phyloP scores from a whole-genome alignment of 129 eudicot species.

The Dittrichia graveolens region DNA sequence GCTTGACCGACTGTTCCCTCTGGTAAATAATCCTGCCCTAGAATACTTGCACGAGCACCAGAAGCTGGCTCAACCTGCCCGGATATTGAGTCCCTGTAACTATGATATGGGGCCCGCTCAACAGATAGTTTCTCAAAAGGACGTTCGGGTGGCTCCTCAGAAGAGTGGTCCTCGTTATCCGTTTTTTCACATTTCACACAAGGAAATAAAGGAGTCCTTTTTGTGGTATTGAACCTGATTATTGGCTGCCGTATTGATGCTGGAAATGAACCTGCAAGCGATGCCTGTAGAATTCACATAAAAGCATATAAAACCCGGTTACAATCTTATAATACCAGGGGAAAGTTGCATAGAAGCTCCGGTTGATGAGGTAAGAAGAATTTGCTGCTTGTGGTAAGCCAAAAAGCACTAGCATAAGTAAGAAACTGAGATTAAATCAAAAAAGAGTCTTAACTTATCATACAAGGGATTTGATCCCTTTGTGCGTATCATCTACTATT shows the following conservation, averaged over 20 bases:
- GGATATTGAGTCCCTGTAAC: slow-evolving; percentile 89
- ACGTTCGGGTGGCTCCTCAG: slow-evolving; percentile 46
- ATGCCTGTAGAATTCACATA: slow-evolving; percentile 43
- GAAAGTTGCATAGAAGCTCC: neutral
- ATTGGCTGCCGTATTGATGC: slow-evolving; percentile 45
- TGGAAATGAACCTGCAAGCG: slow-evolving; percentile 53
- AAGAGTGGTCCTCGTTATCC: slow-evolving; percentile 43
- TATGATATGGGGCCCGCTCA: slow-evolving; percentile 78
- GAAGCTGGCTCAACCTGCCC: slow-evolving; percentile 96
- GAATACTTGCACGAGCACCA: slow-evolving; percentile 95
- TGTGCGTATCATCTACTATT: no score
- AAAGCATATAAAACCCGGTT: slow-evolving; percentile 17
- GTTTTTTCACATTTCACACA: slow-evolving; percentile 70
- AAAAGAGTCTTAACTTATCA: no score
- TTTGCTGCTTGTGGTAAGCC: no score
- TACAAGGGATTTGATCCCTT: no score
- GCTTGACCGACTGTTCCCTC: slow-evolving; percentile 96
- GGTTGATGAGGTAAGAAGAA: neutral
- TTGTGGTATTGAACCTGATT: slow-evolving; percentile 34
- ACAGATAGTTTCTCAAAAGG: slow-evolving; percentile 59
- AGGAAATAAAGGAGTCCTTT: slow-evolving; percentile 45
- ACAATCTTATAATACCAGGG: slow-evolving; percentile 1
- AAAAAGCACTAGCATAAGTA: no score
- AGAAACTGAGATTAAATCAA: no score
- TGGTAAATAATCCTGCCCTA: slow-evolving; percentile 86